These are phyloP conservation scores for Cutaneotrichosporon mucoides DNA, from an alignment of 1,284 basidiomycete genomes.

Conservation along the genomic window DNA sequence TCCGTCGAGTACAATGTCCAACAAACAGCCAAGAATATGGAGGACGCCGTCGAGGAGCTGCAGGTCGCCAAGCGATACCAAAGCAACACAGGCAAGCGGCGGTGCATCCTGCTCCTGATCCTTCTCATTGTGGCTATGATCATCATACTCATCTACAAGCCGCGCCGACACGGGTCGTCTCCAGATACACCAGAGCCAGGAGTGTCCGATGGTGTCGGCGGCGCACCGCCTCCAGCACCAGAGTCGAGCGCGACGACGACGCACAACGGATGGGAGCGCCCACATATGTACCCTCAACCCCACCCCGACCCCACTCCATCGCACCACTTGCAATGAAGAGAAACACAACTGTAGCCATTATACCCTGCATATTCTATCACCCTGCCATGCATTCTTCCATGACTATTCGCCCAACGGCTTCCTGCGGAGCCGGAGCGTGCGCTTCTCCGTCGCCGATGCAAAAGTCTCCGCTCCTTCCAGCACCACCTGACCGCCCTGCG, in stretches of 20 bases:
- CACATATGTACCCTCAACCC: slow-evolving; percentile 2
- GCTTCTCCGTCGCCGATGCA: neutral
- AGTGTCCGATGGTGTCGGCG: neutral
- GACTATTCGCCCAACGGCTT: neutral
- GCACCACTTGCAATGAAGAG: too few species aligned
- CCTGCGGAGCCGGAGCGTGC: slow-evolving; percentile 7
- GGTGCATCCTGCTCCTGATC: slow-evolving; percentile 86
- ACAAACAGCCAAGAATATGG: slow-evolving; percentile 73
- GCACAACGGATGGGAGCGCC: neutral
- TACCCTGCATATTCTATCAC: slow-evolving; percentile 6
- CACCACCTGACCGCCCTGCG: too few species aligned
- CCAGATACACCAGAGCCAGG: neutral
- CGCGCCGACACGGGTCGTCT: slow-evolving; percentile 16
- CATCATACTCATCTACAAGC: slow-evolving; percentile 50
- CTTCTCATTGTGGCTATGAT: slow-evolving; percentile 80
- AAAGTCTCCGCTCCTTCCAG: too few species aligned
- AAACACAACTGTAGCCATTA: neutral
- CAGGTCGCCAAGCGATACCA: slow-evolving; percentile 84
- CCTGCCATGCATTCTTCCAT: neutral
- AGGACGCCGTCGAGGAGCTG: slow-evolving; percentile 81
- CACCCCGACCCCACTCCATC: too few species aligned
- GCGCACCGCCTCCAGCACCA: neutral
- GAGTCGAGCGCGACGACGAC: neutral
- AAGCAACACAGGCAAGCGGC: slow-evolving; percentile 81
- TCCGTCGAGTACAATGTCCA: slow-evolving; percentile 98